phyloP scores from a whole-genome alignment of 257 asterid species.

The Solanum lycopersicoides region DNA sequence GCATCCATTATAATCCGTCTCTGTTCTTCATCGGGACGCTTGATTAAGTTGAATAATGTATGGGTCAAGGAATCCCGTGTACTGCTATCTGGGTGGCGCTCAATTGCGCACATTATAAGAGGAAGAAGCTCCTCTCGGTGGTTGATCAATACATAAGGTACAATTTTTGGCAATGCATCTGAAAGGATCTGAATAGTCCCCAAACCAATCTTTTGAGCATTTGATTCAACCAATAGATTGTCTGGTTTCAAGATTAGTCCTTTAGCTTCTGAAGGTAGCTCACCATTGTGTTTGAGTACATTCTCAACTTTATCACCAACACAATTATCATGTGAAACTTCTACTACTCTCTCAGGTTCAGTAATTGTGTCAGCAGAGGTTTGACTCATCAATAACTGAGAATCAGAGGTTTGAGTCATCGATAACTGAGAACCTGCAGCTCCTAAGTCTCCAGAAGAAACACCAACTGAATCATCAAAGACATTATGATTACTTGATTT shows the following conservation, averaged over 20 bases:
- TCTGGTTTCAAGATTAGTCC: slow-evolving; percentile 27
- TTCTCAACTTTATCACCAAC: slow-evolving; percentile 19
- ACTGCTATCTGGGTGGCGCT: slow-evolving; percentile 85
- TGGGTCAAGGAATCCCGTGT: slow-evolving; percentile 97
- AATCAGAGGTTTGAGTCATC: slow-evolving; percentile 19
- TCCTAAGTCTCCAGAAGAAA: slow-evolving; percentile 24
- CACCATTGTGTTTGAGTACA: slow-evolving; percentile 21
- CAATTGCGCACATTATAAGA: slow-evolving; percentile 95
- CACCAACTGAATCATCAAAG: slow-evolving; percentile 20
- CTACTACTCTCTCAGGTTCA: slow-evolving; percentile 30
- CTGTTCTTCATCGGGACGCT: slow-evolving; percentile 99
- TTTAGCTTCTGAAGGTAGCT: slow-evolving; percentile 29
- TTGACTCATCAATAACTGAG: slow-evolving; percentile 24
- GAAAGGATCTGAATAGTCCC: slow-evolving; percentile 93
- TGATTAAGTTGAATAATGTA: slow-evolving; percentile 92
- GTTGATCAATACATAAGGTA: slow-evolving; percentile 86
- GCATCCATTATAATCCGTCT: slow-evolving; percentile 96
- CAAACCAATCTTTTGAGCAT: slow-evolving; percentile 57
- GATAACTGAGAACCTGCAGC: slow-evolving; percentile 23
- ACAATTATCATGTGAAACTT: slow-evolving; percentile 32
- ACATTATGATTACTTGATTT: slow-evolving; percentile 27
- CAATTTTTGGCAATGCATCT: slow-evolving; percentile 82
- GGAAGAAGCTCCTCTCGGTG: slow-evolving; percentile 99
- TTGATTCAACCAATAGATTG: slow-evolving; percentile 33
- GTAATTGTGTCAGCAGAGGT: slow-evolving; percentile 24